Evolutionary conservation across 805 yeast species (phyloP).

Genomic region (Metschnikowia vanudenii): DNA sequence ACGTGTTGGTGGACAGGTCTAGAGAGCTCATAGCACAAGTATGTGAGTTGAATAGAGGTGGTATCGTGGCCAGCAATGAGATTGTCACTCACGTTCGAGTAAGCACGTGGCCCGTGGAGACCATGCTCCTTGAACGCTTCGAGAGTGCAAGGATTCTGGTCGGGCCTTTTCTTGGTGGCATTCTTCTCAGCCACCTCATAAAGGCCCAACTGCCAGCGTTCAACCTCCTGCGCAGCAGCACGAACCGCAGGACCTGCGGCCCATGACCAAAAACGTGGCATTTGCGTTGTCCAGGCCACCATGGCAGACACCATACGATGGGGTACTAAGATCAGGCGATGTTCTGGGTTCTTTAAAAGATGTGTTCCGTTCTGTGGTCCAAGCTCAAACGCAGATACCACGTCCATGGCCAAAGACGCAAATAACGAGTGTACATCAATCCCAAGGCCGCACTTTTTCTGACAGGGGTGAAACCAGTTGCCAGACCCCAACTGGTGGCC

Average conservation of each 20-base stretch:
- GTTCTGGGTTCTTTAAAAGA: conserved; percentile 39
- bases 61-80: conserved; percentile 79
- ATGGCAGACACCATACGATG: conserved; percentile 50
- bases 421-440: conserved; percentile 59
- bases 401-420: conserved; percentile 69
- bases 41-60: conserved; percentile 44
- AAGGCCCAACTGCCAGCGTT: conserved; percentile 45
- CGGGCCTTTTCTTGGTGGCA: conserved; percentile 18
- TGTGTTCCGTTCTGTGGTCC: conserved; percentile 50
- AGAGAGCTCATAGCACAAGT: conserved; percentile 57
- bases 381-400: conserved; percentile 57
- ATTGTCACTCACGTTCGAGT: conserved; percentile 52
- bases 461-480: background rate
- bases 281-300: conserved; percentile 64
- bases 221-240: conserved; percentile 38
- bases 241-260: conserved; percentile 44
- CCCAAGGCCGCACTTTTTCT: conserved; percentile 31
- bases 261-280: conserved; percentile 51
- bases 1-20: conserved; percentile 43
- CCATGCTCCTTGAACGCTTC: conserved; percentile 35
- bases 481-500: background rate
- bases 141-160: conserved; percentile 30
- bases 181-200: conserved; percentile 35
- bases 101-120: conserved; percentile 31
- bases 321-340: conserved; percentile 41